phyloP scores from a whole-genome alignment of 768 basidiomycete genomes.

The Russula compacta region DNA sequence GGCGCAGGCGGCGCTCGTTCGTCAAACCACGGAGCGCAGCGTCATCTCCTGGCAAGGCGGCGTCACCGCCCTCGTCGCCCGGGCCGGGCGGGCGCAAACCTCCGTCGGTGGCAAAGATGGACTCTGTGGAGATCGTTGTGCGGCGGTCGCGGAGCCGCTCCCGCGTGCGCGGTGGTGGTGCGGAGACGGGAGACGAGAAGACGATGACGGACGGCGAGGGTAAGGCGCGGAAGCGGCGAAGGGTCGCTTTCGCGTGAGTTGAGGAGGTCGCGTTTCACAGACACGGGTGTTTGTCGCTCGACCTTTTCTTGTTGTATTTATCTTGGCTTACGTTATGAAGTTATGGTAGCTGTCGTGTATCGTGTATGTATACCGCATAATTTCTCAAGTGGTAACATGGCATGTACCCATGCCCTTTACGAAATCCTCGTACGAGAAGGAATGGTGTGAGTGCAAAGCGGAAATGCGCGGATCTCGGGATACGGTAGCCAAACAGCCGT shows the following conservation, averaged over 20 bases:
- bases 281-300: too few relatives aligned
- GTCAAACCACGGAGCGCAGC: background rate
- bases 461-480: too few relatives aligned
- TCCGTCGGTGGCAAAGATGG: constrained; percentile 2
- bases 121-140: constrained; percentile 10
- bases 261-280: background rate
- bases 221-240: constrained; percentile 11
- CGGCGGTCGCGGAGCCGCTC: constrained; percentile 11
- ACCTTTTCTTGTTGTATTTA: background rate
- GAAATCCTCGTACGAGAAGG: too few relatives aligned
- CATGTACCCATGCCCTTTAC: too few relatives aligned
- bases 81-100: constrained; percentile 7
- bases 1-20: background rate
- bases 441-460: too few relatives aligned
- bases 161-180: constrained; percentile 5
- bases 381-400: too few relatives aligned
- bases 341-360: background rate
- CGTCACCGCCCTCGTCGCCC: background rate
- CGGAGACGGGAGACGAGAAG: constrained; percentile 14
- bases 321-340: background rate
- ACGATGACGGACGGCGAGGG: constrained; percentile 4
- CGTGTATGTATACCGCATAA: too few relatives aligned
- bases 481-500: too few relatives aligned
- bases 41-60: background rate
- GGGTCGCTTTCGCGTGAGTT: constrained; percentile 1